Percentiles rank a stretch among this genome's conserved stretches.
Conservation (phyloP, 768 basidiomycete species). For the Rhodotorula taiwanensis region DNA sequence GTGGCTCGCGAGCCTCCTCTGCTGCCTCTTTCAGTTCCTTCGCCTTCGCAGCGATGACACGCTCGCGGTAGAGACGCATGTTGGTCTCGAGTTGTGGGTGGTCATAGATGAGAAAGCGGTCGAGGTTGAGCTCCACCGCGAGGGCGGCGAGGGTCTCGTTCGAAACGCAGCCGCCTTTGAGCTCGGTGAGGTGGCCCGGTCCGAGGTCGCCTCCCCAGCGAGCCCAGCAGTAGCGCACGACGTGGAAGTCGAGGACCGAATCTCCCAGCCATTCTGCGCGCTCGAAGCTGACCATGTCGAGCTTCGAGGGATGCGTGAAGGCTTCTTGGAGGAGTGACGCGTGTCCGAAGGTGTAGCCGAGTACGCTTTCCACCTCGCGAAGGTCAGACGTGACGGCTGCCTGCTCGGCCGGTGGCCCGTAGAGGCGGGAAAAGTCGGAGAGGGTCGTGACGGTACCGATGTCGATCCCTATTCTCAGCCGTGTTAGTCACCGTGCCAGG, state of each 20-base stretch:
- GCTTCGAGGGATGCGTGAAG: slow-evolving; percentile 13
- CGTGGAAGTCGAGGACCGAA: slow-evolving; percentile 10
- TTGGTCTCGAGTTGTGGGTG: background rate
- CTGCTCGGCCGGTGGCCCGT: background rate
- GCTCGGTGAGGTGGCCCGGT: slow-evolving; percentile 7
- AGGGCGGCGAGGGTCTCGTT: slow-evolving; percentile 28
- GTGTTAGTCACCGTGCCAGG: too few species aligned
- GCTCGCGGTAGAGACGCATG: slow-evolving; percentile 7
- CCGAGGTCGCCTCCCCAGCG: slow-evolving; percentile 1
- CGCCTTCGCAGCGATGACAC: slow-evolving; percentile 63
- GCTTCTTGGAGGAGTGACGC: slow-evolving; percentile 21
- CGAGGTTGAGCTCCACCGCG: slow-evolving; percentile 18
- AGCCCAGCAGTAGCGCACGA: background rate
- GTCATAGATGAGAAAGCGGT: slow-evolving; percentile 8
- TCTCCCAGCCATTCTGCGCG: slow-evolving; percentile 13
- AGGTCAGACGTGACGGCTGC: background rate
- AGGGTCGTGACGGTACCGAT: background rate
- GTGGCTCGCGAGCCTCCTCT: slow-evolving; percentile 50
- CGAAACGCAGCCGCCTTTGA: slow-evolving; percentile 3
- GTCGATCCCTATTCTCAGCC: background rate
- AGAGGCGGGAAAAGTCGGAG: slow-evolving; percentile 2
- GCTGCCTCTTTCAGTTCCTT: slow-evolving; percentile 57
- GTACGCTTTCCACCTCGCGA: slow-evolving; percentile 7
- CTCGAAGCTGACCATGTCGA: slow-evolving; percentile 5
- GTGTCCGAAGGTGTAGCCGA: slow-evolving; percentile 29